Base-by-base conservation (phyloP, 352 stramenopile genomes). In the Pythium rishiriense region DNA sequence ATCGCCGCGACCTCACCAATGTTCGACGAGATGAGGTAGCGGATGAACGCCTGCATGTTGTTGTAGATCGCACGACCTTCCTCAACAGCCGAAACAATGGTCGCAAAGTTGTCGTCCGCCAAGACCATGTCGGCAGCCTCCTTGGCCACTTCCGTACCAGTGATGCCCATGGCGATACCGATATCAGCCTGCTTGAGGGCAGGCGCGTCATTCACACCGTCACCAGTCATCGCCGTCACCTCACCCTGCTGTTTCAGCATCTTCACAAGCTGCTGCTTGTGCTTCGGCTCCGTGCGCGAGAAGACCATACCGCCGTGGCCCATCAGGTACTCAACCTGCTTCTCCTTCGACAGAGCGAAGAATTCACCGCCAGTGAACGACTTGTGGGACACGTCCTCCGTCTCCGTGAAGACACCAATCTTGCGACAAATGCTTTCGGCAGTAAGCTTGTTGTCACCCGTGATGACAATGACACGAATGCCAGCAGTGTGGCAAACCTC, bases 391-490 rank as follows among this genome's bases (percentile, higher is more conserved):
- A 98, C 67, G 50, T 91, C 73, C 58, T 96, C 85, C 15, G 69
- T 72, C 21, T 88, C 80, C 26, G 83, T 80, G 61, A 99, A 98
- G 33, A 99, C 97, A 58, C 98, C 97, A 53, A 99, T 96, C 79
- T 99, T 96, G 65, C 91, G 77, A 39, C 91, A 97, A 56, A 99
- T 99, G 54, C 97, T 98, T 56, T 99, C 84, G 11, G 98, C 98
- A 46, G 98, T 99, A 52, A 98, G 83, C 72, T 97, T 96, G 71
- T 97, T 97, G 88, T 99, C 98, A 49, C 98, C 98, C 11, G 98
- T 99, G 66, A 99, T 99, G 75, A 99, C 98, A 50, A 99, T 98
- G 14, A 99, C 97, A 41, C 97, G 88, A 62, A 99, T 98, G 37
- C 98, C 98, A 3, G 97, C 98, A 21, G 88, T 87, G 58, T 97